Evolutionary conservation across 2,329 filamentous ascomycete genomes (phyloP), one percentile per base, ranked within the genome.

Genomic region (Phialophora chinensis): DNA sequence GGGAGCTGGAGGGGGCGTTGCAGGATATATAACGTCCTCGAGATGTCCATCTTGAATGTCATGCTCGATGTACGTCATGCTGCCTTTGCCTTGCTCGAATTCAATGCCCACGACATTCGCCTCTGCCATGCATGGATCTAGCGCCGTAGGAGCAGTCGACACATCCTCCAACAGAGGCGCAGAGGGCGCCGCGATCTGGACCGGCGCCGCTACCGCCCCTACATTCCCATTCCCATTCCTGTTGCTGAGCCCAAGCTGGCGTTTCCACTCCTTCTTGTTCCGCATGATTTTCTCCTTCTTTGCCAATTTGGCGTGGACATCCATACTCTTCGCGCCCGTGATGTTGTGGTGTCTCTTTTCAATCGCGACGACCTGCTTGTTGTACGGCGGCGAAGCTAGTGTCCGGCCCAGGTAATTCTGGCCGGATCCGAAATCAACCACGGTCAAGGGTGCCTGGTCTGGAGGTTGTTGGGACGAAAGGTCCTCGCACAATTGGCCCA

Each of bases 331-430:
- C 4, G 95, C 94, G 8, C 92, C 92, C 25, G 87, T 86, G 67
- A 98, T 96, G 74, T 97, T 97, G 73, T 90, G 88, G 73, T 91
- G 89, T 69, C 89, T 88, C 66, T 92, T 91, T 79, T 99, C 95
- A 38, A 99, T 92, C 1, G 94, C 95, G 62, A 98, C 88, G 52
- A 98, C 90, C 71, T 93, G 88, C 73, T 89, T 88, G 74, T 93
- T 91, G 79, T 96, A 97, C 0, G 93, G 93, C 62, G 89, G 84
- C 68, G 90, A 92, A 14, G 94, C 94, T 65, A 99, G 83, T 0
- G 92, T 91, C 54, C 95, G 86, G 0, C 95, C 94, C 3, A 99
- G 87, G 75, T 99, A 99, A 75, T 97, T 98, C 77, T 98, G 94
- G 0, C 95, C 95, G 61, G 93, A 97, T 31, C 95, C 95, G 78